Conservation (phyloP, 2,329 filamentous ascomycete species). For the Ascochyta viciae-villosae region DNA sequence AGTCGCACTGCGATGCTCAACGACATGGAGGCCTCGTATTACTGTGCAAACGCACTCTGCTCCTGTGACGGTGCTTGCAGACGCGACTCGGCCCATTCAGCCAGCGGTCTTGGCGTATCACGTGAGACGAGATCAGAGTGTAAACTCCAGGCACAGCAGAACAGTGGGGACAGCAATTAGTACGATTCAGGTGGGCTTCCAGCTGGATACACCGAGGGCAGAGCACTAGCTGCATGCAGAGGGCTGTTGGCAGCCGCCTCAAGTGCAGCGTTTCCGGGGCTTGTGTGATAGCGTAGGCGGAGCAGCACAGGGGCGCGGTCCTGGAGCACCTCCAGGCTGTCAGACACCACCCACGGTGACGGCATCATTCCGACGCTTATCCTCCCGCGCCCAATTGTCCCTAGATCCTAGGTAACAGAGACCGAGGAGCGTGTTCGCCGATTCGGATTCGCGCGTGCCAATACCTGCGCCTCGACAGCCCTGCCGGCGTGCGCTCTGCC, state of each 20-base stretch:
- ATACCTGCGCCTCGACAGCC: constrained; percentile 41
- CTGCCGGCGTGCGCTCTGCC: constrained; percentile 34
- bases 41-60: no score
- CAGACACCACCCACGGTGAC: constrained; percentile 38
- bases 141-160: constrained; percentile 1
- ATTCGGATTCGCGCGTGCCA: constrained; percentile 45
- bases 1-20: neutral
- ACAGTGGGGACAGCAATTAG: constrained; percentile 5
- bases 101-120: neutral
- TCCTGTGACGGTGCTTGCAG: no score
- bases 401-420: constrained; percentile 30
- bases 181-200: constrained; percentile 3
- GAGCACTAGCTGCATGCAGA: constrained; percentile 5
- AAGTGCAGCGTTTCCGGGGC: constrained; percentile 2
- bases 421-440: constrained; percentile 24
- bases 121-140: neutral
- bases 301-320: constrained; percentile 26
- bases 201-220: neutral
- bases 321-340: constrained; percentile 16
- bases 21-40: neutral
- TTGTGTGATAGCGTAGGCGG: constrained; percentile 19
- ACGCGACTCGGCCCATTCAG: neutral
- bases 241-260: constrained; percentile 7
- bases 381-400: constrained; percentile 38
- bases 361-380: constrained; percentile 50